Evolutionary conservation across 2,329 filamentous ascomycete genomes (phyloP).

Genomic region (Teratosphaeria viscida): DNA sequence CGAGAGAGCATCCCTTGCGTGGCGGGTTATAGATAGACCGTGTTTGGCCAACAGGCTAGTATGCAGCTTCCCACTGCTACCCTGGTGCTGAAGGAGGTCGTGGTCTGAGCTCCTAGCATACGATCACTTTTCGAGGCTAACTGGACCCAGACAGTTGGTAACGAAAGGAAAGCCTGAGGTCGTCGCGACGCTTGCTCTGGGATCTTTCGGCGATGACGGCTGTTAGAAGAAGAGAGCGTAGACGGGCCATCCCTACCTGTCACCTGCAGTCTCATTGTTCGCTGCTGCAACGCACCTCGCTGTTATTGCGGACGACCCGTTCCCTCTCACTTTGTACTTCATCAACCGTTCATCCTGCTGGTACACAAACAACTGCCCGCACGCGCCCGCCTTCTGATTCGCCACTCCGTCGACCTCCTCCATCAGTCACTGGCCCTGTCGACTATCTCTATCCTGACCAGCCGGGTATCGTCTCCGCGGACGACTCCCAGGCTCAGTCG

Average conservation of each 20-base stretch:
- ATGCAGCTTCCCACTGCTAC: constrained; percentile 36
- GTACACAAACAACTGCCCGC: neutral
- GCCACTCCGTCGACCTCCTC: neutral
- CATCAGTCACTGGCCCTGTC: neutral
- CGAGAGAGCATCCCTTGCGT: constrained; percentile 16
- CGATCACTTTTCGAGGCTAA: constrained; percentile 35
- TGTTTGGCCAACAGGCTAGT: constrained; percentile 31
- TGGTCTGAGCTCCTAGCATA: constrained; percentile 36
- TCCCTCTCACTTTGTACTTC: constrained; percentile 2
- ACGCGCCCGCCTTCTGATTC: neutral
- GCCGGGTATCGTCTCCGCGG: neutral
- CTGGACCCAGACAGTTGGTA: constrained; percentile 28
- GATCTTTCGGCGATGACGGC: constrained; percentile 20
- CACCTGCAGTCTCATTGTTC: constrained; percentile 15
- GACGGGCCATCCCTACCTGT: constrained; percentile 20
- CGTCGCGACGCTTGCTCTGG: constrained; percentile 18
- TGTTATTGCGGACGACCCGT: constrained; percentile 3
- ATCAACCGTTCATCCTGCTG: neutral
- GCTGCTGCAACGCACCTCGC: constrained; percentile 13
- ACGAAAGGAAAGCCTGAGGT: constrained; percentile 15
- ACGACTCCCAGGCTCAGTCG: neutral
- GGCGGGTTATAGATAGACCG: constrained; percentile 25
- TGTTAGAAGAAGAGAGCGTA: constrained; percentile 16
- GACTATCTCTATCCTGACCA: neutral
- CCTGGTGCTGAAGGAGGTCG: constrained; percentile 28